Conservation (phyloP, 345 rosid genomes). For the Carallia pectinifolia region DNA sequence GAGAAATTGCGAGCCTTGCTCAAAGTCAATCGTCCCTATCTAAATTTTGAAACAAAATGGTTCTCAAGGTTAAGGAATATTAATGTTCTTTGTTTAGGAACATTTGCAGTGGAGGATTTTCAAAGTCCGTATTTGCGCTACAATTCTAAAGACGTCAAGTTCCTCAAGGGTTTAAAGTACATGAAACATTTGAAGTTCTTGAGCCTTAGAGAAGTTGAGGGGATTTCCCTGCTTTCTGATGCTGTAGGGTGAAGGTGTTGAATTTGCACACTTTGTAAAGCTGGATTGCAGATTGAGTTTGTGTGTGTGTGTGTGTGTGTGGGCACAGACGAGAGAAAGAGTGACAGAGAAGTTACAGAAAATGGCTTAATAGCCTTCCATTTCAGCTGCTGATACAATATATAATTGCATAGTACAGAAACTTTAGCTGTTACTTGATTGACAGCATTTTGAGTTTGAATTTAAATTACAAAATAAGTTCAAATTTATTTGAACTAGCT, state of each 20-base stretch:
- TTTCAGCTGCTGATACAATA: no score
- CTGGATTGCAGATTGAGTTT: no score
- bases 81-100: slow-evolving; percentile 45
- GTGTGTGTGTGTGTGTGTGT: no score
- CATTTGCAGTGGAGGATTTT: slow-evolving; percentile 7
- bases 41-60: slow-evolving; percentile 38
- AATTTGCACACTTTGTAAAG: slow-evolving; percentile 15
- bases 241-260: slow-evolving; percentile 39
- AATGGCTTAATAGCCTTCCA: no score
- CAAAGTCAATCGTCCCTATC: slow-evolving; percentile 45
- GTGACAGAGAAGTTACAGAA: no score
- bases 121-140: no score
- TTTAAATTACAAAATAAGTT: no score
- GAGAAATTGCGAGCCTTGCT: slow-evolving; percentile 35
- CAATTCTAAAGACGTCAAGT: background rate
- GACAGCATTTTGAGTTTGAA: no score
- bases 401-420: no score
- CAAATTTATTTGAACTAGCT: no score
- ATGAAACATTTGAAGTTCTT: slow-evolving; percentile 37
- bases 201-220: slow-evolving; percentile 47
- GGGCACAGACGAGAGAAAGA: no score
- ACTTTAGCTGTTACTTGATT: no score
- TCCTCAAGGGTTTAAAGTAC: slow-evolving; percentile 25
- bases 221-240: slow-evolving; percentile 26
- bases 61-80: slow-evolving; percentile 29